Percentiles rank a stretch among this genome's conserved stretches.
phyloP scores from a whole-genome alignment of 257 asterid species.

The Solanum acaule region DNA sequence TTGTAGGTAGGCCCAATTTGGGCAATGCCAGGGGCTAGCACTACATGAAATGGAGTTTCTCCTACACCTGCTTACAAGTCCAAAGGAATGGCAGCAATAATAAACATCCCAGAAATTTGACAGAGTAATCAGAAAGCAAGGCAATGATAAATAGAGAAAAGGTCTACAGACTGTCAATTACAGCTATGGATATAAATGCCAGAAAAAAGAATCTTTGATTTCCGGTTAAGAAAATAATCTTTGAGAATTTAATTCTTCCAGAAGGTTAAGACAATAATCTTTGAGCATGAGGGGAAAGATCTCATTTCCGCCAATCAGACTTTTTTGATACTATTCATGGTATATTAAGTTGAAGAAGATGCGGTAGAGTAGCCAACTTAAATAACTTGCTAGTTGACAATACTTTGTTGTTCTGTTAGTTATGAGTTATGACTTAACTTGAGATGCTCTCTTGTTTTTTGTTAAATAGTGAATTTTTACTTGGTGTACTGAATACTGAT shows the following conservation, averaged over 20 bases:
- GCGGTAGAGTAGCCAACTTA: neutral
- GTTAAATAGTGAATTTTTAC: neutral
- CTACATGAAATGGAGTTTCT: conserved; percentile 56
- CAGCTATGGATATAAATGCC: neutral
- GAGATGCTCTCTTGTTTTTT: neutral
- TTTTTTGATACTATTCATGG: neutral
- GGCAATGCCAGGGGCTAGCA: conserved; percentile 54
- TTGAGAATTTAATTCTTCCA: neutral
- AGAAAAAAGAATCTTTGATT: neutral
- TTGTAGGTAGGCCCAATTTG: conserved; percentile 60
- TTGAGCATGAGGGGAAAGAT: neutral
- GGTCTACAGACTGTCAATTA: neutral
- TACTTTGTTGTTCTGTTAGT: neutral
- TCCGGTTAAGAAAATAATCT: neutral
- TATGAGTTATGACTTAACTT: neutral
- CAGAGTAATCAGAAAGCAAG: neutral
- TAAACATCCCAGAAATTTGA: neutral
- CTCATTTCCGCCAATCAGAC: neutral
- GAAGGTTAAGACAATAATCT: neutral
- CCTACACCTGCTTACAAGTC: conserved; percentile 36
- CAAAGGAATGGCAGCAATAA: neutral
- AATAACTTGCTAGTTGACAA: neutral
- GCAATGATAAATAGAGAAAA: neutral
- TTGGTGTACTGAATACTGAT: neutral
- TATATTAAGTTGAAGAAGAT: neutral